Base-by-base conservation (phyloP, 139 green algal species). In the Raphidocelis subcapitata region DNA sequence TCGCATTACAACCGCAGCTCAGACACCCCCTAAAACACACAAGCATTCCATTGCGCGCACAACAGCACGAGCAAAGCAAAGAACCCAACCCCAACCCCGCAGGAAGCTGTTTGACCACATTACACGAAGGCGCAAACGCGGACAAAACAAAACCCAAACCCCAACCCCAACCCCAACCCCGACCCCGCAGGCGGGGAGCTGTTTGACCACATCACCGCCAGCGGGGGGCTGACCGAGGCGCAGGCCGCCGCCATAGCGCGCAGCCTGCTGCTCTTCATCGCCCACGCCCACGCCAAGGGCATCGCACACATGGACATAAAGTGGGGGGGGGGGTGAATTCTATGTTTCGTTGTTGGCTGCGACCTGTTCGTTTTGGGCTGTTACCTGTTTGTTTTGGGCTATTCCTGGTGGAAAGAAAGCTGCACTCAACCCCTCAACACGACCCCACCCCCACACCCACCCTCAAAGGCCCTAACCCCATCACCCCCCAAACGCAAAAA, bases 241-340 rank as follows among this genome's bases (percentile, higher is more conserved):
- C 60, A 80, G 56, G 84, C 84, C 36, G 82, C 82, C 10, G 37
- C 67, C 16, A 73, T 89, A 24, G 73, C 82, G 3, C 66, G 72
- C 35, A 82, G 73, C 64, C 65, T 89, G 12, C 83, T 89, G 80
- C 78, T 79, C 24, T 87, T 87, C 65, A 77, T 98, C 56, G 72
- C 82, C 31, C 87, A 95, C 81, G 81, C 94, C 69, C 94, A 98
- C 77, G 56, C 62, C 2, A 51, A 74, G 26, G 86, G 87, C 37
- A 85, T 98, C 24, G 94, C 86, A 0, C 94, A 98, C 77, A 83
- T 98, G 85, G 94, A 98, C 77, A 71, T 87, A 35, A 87, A 87
- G n/a, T n/a, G n/a, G n/a, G n/a, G n/a, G n/a, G n/a, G n/a, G n/a
- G n/a, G n/a, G n/a, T n/a, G n/a, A n/a, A n/a, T n/a, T n/a, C n/a